Conservation (phyloP, 2,329 filamentous ascomycete genomes). For the Eurotiales sp. region DNA sequence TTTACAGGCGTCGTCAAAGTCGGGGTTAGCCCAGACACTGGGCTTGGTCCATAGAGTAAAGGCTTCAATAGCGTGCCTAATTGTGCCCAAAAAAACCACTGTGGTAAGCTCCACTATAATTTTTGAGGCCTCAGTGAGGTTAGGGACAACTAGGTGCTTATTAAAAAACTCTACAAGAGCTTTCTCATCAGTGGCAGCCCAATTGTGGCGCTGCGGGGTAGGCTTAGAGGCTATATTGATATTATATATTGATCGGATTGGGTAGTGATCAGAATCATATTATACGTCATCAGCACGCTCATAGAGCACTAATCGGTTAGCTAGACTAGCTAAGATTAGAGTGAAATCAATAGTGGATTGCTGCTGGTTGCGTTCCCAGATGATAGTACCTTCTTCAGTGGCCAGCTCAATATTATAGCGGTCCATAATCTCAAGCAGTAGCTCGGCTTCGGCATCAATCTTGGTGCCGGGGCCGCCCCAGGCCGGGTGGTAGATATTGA, state of each 20-base stretch:
- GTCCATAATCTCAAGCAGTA: neutral
- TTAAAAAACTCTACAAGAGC: neutral
- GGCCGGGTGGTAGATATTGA: slow-evolving; percentile 21
- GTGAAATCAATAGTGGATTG: slow-evolving; percentile 3
- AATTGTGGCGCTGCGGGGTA: neutral
- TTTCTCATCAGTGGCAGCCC: neutral
- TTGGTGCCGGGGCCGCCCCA: slow-evolving; percentile 16
- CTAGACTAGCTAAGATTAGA: neutral
- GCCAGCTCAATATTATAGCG: neutral
- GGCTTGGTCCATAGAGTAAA: neutral
- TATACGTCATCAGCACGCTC: slow-evolving; percentile 19
- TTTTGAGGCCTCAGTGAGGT: neutral
- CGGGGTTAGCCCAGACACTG: neutral
- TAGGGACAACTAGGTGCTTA: neutral
- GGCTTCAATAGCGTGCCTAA: neutral
- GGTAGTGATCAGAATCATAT: slow-evolving; percentile 25
- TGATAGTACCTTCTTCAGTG: neutral
- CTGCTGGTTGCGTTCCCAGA: neutral
- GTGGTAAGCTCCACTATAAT: neutral
- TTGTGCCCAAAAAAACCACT: neutral
- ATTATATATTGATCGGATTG: slow-evolving; percentile 19
- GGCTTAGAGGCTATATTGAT: slow-evolving; percentile 15
- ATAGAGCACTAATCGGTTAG: neutral
- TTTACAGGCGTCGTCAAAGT: neutral
- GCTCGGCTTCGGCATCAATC: slow-evolving; percentile 1